These are phyloP conservation scores for Neonectria faginata DNA, from an alignment of 2,329 filamentous ascomycete species.

Conservation along the genomic window DNA sequence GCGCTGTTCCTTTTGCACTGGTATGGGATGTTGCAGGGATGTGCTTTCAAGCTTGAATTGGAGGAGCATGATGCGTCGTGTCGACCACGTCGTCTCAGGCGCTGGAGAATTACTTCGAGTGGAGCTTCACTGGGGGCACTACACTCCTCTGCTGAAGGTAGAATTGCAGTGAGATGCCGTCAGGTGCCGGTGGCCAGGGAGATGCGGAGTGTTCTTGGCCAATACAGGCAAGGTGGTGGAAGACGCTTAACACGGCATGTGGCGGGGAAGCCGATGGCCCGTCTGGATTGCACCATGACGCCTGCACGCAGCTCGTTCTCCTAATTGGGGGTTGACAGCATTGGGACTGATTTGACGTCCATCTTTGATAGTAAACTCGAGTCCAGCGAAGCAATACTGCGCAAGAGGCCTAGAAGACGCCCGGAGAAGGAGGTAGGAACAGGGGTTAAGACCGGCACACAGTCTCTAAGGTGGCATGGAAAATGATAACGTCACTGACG, in stretches of 20 bases:
- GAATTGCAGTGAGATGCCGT: not conserved
- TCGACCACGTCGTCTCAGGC: not conserved
- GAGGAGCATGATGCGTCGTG: not conserved
- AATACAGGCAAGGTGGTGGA: not conserved
- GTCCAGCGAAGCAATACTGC: not conserved
- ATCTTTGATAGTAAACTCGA: not conserved
- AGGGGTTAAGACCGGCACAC: not conserved
- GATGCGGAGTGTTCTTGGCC: not conserved
- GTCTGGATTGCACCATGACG: not conserved
- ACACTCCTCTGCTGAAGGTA: no score
- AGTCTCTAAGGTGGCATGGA: not conserved
- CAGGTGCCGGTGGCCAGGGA: not conserved
- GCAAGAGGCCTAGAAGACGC: not conserved
- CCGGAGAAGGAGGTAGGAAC: not conserved
- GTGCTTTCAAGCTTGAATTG: not conserved
- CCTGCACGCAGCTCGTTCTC: not conserved
- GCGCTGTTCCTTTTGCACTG: not conserved
- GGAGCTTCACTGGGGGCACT: not conserved
- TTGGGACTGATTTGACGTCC: not conserved
- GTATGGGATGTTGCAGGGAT: not conserved
- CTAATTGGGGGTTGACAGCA: not conserved
- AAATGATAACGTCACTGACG: not conserved
- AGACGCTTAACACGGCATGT: not conserved
- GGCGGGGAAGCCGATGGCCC: not conserved
- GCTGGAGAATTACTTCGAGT: not conserved